These are phyloP conservation scores for Yamadazyma olivae DNA, from an alignment of 805 yeast species.

Conservation along the genomic window DNA sequence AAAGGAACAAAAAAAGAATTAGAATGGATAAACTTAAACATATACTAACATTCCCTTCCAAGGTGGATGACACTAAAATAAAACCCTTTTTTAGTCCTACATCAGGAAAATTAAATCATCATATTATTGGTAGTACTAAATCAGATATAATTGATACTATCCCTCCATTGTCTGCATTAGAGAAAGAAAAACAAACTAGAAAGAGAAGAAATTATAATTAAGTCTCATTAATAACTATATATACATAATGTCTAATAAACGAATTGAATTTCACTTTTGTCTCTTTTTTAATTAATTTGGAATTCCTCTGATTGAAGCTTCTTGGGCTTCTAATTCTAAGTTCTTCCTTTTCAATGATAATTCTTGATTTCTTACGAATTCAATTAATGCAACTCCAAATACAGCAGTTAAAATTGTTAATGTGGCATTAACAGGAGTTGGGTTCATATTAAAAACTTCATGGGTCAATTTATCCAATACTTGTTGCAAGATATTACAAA, in stretches of 20 bases:
- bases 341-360: conserved; percentile 43
- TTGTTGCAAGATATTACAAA: conserved; percentile 73
- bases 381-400: conserved; percentile 45
- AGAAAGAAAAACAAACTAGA: conserved; percentile 6
- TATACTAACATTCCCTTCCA: too few species aligned
- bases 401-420: conserved; percentile 55
- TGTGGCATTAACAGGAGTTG: conserved; percentile 67
- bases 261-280: background rate
- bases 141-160: conserved; percentile 5
- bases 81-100: too few species aligned
- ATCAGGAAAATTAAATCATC: conserved; percentile 2
- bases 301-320: conserved; percentile 47
- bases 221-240: background rate
- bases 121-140: conserved; percentile 2
- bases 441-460: conserved; percentile 63
- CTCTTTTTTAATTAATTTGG: conserved; percentile 34
- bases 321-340: conserved; percentile 63
- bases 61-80: too few species aligned
- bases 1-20: conserved; percentile 45
- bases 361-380: conserved; percentile 42
- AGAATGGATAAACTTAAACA: conserved; percentile 6
- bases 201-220: conserved; percentile 5
- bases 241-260: too few species aligned
- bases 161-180: conserved; percentile 14
- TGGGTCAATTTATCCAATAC: conserved; percentile 71